Evolutionary conservation across 2,329 filamentous ascomycete species (phyloP), one percentile per base, ranked within the genome.

Genomic region (Curvularia verruculosa): DNA sequence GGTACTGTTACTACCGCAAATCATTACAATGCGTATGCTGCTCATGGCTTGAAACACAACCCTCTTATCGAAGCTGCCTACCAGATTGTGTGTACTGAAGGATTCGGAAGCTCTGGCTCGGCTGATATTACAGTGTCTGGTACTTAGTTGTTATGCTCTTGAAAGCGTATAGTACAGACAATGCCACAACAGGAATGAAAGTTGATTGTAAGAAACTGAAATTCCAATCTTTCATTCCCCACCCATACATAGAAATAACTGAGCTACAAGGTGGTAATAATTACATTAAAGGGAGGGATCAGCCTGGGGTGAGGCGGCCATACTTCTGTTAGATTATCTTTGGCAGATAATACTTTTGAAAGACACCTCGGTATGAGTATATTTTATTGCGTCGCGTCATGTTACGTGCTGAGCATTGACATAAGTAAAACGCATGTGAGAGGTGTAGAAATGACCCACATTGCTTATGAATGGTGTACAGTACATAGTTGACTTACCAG

Each of bases 1-100:
- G 41, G 41, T 44, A 44, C 41, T 9, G 41, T 44, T 15, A 44
- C 41, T 10, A 44, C 41, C 41, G 41, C 41, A 28, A 44, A 44
- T 15, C 41, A 44, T 21, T 44, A 44, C 41, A 44, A 44, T 28
- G 23, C 41, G 23, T 44, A 44, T 18, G 23, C 41, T 44, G 41
- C 41, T 26, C 41, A 44, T 7, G 41, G 41, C 23, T 28, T 44
- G 24, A 44, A 26, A 13, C 41, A 44, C 41, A 44, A 44, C 24
- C 41, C 41, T 44, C 23, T 44, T 15, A 44, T 23, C 41, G 3
- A 44, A 44, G 41, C 41, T 10, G 41, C 41, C 2, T 44, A 44
- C 24, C 41, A 44, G 41, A 44, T 44, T 18, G 41, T 44, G 24
- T 44, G 23, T 26, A 44, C 41, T 18, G 41, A 44, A 18, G 41